Base-by-base conservation (phyloP, 2,329 filamentous ascomycete genomes). In the Hirsutella rhossiliensis region DNA sequence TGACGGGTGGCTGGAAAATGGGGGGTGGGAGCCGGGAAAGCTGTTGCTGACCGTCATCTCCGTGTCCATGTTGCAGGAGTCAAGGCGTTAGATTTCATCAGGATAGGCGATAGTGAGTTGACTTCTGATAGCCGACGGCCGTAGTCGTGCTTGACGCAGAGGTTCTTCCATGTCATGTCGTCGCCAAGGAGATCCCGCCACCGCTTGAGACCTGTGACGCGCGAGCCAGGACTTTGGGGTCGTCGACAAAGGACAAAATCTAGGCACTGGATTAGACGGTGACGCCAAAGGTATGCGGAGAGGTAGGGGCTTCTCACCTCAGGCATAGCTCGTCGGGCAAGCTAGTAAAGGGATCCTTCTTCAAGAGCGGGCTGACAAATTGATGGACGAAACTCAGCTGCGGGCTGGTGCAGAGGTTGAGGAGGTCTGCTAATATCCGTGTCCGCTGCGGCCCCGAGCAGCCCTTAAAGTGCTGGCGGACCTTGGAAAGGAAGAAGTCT, bases 111-210 rank as follows among this genome's bases (percentile, higher is more conserved):
- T 30, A 54, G 59, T 45, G 56, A 59, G 15, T 65, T 62, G 27
- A 71, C 68, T 47, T 76, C 73, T 15, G 75, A 79, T 43, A 77
- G 60, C 46, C 72, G 69, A 38, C 76, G 71, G 62, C 64, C 79
- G 62, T 95, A 98, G 48, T 92, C 88, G 62, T 95, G 90, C 65
- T 95, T 96, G 51, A 94, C 87, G 61, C 90, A 97, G 18, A 98
- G 74, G 48, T 92, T 87, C 68, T 95, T 96, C 92, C 92, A 98
- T 1, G 92, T 94, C 66, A 96, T 89, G 62, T 98, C 92, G 62
- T 98, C 92, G 58, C 84, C 90, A 41, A 98, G 73, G 8, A 98
- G 73, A 62, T 96, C 89, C 50, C 87, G 78, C 92, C 92, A 98
- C 61, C 89, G 78, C 51, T 81, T 81, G 43, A 98, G n/a, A 98